Evolutionary conservation across 140 eudicot species (phyloP).

Genomic region (Erigeron philadelphicus): DNA sequence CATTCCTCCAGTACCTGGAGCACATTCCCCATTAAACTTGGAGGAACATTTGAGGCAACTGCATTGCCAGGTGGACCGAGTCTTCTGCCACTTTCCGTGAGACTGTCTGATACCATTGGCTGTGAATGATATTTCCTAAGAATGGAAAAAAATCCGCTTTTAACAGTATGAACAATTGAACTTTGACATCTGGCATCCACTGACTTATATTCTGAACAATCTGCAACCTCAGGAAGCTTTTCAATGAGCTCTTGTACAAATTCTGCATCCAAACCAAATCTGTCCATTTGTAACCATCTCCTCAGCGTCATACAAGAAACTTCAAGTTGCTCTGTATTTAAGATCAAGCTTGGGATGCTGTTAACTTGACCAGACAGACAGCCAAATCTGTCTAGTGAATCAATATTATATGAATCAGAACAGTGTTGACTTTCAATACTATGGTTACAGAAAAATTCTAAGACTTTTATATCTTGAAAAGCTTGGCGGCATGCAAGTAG

Average conservation of each 20-base stretch:
- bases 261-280: slow-evolving; percentile 79
- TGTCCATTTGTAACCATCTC: slow-evolving; percentile 61
- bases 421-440: slow-evolving; percentile 24
- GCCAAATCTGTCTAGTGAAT: slow-evolving; percentile 56
- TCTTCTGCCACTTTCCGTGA: slow-evolving; percentile 29
- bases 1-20: slow-evolving; percentile 60
- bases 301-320: slow-evolving; percentile 35
- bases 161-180: slow-evolving; percentile 43
- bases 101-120: slow-evolving; percentile 26
- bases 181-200: slow-evolving; percentile 45
- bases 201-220: slow-evolving; percentile 48
- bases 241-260: slow-evolving; percentile 88
- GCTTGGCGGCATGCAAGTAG: slow-evolving; percentile 47
- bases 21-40: slow-evolving; percentile 60
- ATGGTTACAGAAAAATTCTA: slow-evolving; percentile 64
- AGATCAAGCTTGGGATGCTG: slow-evolving; percentile 39
- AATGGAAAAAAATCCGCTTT: slow-evolving; percentile 59
- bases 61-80: slow-evolving; percentile 56
- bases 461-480: slow-evolving; percentile 42
- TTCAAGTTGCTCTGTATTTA: slow-evolving; percentile 40
- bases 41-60: slow-evolving; percentile 57
- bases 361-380: slow-evolving; percentile 29
- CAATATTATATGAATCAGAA: slow-evolving; percentile 18
- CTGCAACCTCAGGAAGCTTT: slow-evolving; percentile 53
- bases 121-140: slow-evolving; percentile 37